phyloP scores from a whole-genome alignment of 2,329 filamentous ascomycete genomes.

The Neoscytalidium dimidiatum region DNA sequence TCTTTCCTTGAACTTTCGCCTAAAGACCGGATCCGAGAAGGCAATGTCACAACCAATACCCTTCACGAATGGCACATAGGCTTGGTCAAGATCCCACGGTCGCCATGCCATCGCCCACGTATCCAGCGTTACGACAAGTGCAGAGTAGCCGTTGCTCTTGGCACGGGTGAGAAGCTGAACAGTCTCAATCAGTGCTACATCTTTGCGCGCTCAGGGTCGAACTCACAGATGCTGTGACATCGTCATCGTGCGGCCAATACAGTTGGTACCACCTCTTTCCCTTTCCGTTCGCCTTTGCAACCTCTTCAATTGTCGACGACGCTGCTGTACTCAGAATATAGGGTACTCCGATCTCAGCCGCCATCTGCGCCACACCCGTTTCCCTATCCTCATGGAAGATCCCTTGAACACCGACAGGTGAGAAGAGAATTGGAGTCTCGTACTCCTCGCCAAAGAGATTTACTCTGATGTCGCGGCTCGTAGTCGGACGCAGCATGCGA shows the following conservation, averaged over 20 bases:
- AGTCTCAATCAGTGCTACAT: constrained; percentile 15
- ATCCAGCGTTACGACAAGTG: constrained; percentile 71
- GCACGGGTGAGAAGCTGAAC: constrained; percentile 57
- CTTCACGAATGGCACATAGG: constrained; percentile 35
- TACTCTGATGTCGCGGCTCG: constrained; percentile 8
- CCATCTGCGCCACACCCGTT: constrained; percentile 60
- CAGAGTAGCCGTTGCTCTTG: constrained; percentile 60
- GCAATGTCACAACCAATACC: constrained; percentile 60
- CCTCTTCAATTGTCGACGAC: constrained; percentile 62
- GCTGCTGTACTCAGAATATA: constrained; percentile 67
- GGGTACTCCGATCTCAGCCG: constrained; percentile 61
- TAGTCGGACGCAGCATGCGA: constrained; percentile 14
- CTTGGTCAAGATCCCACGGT: constrained; percentile 65
- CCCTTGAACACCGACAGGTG: constrained; percentile 66
- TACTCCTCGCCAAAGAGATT: constrained; percentile 41
- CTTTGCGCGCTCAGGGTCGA: too few species aligned
- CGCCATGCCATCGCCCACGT: constrained; percentile 69
- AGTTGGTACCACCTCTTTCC: constrained; percentile 69
- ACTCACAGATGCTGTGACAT: constrained; percentile 57
- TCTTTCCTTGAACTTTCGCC: constrained; percentile 55
- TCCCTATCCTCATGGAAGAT: constrained; percentile 69
- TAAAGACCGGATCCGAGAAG: constrained; percentile 68
- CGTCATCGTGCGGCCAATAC: constrained; percentile 68
- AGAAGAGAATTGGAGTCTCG: constrained; percentile 58
- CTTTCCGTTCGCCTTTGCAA: constrained; percentile 57